Conservation (phyloP, 169 alveolate genomes). For the Cryptosporidium andersoni region DNA sequence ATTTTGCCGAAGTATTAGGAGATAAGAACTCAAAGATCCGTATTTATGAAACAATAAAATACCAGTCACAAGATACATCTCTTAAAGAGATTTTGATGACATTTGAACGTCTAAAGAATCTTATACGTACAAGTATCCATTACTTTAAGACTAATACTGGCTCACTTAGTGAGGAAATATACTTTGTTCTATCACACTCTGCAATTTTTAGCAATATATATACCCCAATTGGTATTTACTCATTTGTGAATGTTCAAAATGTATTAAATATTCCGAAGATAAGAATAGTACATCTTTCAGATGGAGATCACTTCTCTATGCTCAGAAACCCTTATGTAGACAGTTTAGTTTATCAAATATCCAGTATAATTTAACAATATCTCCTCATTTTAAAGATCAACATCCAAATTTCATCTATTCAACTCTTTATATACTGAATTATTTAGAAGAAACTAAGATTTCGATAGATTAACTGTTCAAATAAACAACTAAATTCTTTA, state of each 20-base stretch:
- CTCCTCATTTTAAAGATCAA: background rate
- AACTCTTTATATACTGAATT: no score
- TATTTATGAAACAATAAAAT: background rate
- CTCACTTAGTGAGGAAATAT: background rate
- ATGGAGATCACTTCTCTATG: conserved; percentile 37
- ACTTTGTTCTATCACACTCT: conserved; percentile 36
- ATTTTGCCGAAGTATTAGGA: background rate
- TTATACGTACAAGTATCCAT: conserved; percentile 3
- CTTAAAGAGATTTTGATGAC: conserved; percentile 2
- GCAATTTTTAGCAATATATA: conserved; percentile 17
- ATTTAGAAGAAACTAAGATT: no score
- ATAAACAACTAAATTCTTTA: no score
- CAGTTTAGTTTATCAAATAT: conserved; percentile 7
- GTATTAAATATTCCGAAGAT: conserved; percentile 14
- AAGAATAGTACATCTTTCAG: conserved; percentile 22
- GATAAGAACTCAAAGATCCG: conserved; percentile 6
- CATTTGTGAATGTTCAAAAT: conserved; percentile 51
- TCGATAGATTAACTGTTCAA: no score
- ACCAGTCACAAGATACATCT: background rate
- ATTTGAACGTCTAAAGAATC: conserved; percentile 16
- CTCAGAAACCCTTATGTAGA: conserved; percentile 8
- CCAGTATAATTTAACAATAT: conserved; percentile 13
- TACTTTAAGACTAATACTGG: background rate
- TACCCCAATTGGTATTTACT: conserved; percentile 8
- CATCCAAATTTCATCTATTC: background rate